Percentiles rank a stretch among this genome's conserved stretches.
These are phyloP conservation scores for Choiromyces venosus DNA, from an alignment of 495 filamentous ascomycete species.

Conservation along the genomic window DNA sequence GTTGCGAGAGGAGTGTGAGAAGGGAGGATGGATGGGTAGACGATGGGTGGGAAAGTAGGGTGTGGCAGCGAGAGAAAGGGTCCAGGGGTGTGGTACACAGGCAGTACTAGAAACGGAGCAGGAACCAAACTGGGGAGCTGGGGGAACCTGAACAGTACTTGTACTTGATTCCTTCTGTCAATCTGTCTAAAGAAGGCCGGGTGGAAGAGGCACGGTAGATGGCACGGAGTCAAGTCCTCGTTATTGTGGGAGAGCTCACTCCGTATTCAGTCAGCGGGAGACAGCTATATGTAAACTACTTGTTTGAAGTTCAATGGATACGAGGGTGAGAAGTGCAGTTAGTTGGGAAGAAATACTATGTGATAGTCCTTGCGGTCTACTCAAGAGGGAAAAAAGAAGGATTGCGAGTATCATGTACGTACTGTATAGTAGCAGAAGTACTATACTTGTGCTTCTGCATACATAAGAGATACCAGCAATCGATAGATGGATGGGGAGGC, in stretches of 20 bases:
- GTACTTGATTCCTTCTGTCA: conserved; percentile 2
- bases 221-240: neutral
- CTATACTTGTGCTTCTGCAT: neutral
- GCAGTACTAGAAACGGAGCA: neutral
- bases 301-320: conserved; percentile 4
- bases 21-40: neutral
- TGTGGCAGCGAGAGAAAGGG: neutral
- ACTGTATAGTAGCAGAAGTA: neutral
- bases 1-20: neutral
- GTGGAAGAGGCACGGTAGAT: neutral
- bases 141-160: neutral
- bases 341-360: neutral
- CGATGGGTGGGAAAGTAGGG: neutral
- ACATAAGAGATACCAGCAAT: neutral
- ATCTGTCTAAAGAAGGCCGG: neutral
- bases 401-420: neutral
- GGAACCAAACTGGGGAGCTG: neutral
- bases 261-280: neutral
- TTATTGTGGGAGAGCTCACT: neutral
- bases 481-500: neutral
- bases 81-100: neutral
- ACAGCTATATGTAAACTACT: neutral
- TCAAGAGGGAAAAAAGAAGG: neutral
- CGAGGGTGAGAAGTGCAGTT: conserved; percentile 1
- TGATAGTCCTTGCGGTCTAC: neutral